Conservation (phyloP, 2,329 filamentous ascomycete species). For the Teratosphaeria destructans region DNA sequence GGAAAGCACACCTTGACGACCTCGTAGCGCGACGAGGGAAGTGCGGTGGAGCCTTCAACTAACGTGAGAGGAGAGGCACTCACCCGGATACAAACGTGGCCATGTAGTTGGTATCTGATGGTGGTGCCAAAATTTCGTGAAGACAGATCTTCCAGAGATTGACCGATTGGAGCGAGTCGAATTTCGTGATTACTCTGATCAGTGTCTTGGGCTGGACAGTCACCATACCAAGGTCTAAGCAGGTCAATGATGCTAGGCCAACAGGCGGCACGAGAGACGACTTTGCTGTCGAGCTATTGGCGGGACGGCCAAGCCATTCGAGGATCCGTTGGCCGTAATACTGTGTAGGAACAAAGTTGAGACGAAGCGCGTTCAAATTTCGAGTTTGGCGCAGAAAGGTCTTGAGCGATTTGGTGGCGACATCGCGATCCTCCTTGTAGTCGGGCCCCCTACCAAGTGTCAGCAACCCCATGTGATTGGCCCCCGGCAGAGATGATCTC, state of each 20-base stretch:
- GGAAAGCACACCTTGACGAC: no score
- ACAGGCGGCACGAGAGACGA: constrained; percentile 2
- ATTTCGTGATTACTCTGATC: constrained; percentile 11
- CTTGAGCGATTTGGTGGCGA: constrained; percentile 1
- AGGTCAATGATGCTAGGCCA: constrained; percentile 4
- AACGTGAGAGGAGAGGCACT: background rate
- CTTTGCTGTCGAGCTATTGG: background rate
- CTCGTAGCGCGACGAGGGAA: no score
- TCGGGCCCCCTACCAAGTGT: background rate
- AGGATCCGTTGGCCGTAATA: background rate
- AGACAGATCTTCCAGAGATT: constrained; percentile 15
- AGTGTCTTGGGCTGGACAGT: constrained; percentile 3
- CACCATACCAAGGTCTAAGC: constrained; percentile 13
- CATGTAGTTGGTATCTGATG: background rate
- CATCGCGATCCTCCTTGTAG: background rate
- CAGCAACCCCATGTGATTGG: background rate
- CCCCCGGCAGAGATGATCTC: no score
- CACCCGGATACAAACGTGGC: background rate
- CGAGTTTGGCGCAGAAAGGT: constrained; percentile 12
- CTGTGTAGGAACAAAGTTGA: constrained; percentile 15
- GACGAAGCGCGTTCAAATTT: constrained; percentile 10
- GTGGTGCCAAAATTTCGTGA: background rate
- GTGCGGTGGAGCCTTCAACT: background rate
- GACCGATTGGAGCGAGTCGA: constrained; percentile 9
- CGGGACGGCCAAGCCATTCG: constrained; percentile 1